phyloP scores from a whole-genome alignment of 192 early-diverging fungal genomes.

The Paraglomus brasilianum region DNA sequence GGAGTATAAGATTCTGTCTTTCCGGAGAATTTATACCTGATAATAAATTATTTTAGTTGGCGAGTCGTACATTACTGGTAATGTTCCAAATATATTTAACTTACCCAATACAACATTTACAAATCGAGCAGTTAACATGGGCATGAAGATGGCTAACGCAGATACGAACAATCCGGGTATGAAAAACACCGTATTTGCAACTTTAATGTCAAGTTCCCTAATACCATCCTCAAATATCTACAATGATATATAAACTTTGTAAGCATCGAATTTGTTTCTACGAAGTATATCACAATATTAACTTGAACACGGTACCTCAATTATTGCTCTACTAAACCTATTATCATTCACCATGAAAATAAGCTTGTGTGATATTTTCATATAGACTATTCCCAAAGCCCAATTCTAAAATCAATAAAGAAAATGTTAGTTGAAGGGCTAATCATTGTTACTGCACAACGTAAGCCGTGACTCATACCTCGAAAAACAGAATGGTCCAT shows the following conservation, averaged over 20 bases:
- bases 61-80: too few species aligned
- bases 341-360: slow-evolving; percentile 51
- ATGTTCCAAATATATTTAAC: slow-evolving; percentile 5
- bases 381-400: slow-evolving; percentile 68
- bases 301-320: slow-evolving; percentile 27
- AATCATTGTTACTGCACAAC: neutral
- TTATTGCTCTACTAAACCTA: slow-evolving; percentile 39
- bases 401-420: slow-evolving; percentile 56
- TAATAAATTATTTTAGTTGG: too few species aligned
- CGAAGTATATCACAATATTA: neutral
- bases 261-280: neutral
- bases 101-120: slow-evolving; percentile 34
- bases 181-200: slow-evolving; percentile 40
- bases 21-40: slow-evolving; percentile 31
- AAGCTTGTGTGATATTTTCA: slow-evolving; percentile 59
- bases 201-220: slow-evolving; percentile 30
- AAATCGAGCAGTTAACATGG: slow-evolving; percentile 41
- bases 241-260: neutral
- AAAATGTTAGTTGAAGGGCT: neutral
- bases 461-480: slow-evolving; percentile 29
- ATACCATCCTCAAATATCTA: slow-evolving; percentile 37
- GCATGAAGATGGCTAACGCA: slow-evolving; percentile 37
- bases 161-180: slow-evolving; percentile 35
- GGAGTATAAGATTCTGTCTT: slow-evolving; percentile 31
- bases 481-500: slow-evolving; percentile 30